phyloP scores from a whole-genome alignment of 768 basidiomycete genomes.

The Chalciporus sphaerocephalus region DNA sequence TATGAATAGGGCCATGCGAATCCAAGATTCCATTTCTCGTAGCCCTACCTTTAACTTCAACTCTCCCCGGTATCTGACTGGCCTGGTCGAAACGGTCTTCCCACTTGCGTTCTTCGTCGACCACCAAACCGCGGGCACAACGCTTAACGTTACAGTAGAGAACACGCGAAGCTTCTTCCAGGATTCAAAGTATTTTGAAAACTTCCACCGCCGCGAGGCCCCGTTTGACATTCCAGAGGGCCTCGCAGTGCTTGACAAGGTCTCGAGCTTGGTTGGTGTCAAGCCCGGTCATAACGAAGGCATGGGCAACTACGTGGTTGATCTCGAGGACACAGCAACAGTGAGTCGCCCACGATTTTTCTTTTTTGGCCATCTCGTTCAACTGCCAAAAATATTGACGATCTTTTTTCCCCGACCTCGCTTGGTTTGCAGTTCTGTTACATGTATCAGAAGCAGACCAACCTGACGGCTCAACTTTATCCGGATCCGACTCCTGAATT shows the following conservation, averaged over 20 bases:
- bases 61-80: constrained; percentile 17
- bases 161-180: constrained; percentile 20
- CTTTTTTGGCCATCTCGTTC: too few species aligned
- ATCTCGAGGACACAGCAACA: constrained; percentile 8
- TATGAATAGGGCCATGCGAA: constrained; percentile 18
- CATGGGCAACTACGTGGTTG: constrained; percentile 11
- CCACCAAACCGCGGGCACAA: constrained; percentile 19
- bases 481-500: constrained; percentile 20
- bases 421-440: too few species aligned
- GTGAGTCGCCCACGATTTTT: constrained; percentile 11
- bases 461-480: constrained; percentile 19
- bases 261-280: constrained; percentile 3
- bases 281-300: constrained; percentile 18
- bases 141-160: constrained; percentile 12
- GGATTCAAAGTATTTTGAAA: constrained; percentile 12
- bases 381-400: too few species aligned
- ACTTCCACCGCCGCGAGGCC: constrained; percentile 17
- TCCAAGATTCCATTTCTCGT: constrained; percentile 24
- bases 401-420: background rate
- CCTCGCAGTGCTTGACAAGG: background rate
- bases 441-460: constrained; percentile 18
- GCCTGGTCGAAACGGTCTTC: constrained; percentile 20
- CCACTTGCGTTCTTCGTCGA: constrained; percentile 25
- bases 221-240: constrained; percentile 9
- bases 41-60: constrained; percentile 24